Base-by-base conservation (phyloP, 2,329 filamentous ascomycete species). In the Alternaria triticimaculans region DNA sequence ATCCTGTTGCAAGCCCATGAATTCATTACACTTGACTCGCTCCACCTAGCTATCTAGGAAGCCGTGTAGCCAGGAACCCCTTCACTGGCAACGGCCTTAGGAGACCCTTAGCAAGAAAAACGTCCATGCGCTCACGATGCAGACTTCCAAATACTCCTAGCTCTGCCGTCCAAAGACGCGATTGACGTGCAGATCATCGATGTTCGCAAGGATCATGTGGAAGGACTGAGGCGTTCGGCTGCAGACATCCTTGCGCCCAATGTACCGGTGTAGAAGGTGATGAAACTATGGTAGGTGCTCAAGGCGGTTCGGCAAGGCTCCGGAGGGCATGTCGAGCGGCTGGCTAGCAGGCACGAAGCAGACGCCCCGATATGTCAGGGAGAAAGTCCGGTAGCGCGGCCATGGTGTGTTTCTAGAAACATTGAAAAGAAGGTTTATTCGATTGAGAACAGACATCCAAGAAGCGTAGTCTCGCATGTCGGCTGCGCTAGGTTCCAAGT, bases 301-400 rank as follows among this genome's bases (percentile, higher is more conserved):
- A 53, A 41, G 26, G 58, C 46, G 48, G 60, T 62, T 62, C 55
- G 60, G 55, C 49, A 59, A 59, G 41, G 55, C 60, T 59, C 55
- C 56, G 60, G 58, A 62, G 60, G 60, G 60, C 60, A 62, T 59
- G 60, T 62, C 60, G 60, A 62, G 60, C 60, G 60, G 60, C 60
- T 43, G 49, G 56, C 55, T 44, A 50, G 55, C 45, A 50, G 21
- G 18, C 23, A 26, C 25, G 43, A 26, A 51, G 51, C 51, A 49
- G 53, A 33, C 48, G 46, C 50, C 33, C 55, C 30, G 28, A 37
- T 11, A 53, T 53, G 49, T 23, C 49, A 53, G 49, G 56, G 55
- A 51, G 48, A 54, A 53, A 21, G 43, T 41, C 55, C 60, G 20
- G 55, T 62, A 54, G 55, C 55, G 43, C 48, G 20, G 48, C 46